Evolutionary conservation across 2,329 filamentous ascomycete genomes (phyloP), one percentile per base, ranked within the genome.

Genomic region (Alternaria alternata): DNA sequence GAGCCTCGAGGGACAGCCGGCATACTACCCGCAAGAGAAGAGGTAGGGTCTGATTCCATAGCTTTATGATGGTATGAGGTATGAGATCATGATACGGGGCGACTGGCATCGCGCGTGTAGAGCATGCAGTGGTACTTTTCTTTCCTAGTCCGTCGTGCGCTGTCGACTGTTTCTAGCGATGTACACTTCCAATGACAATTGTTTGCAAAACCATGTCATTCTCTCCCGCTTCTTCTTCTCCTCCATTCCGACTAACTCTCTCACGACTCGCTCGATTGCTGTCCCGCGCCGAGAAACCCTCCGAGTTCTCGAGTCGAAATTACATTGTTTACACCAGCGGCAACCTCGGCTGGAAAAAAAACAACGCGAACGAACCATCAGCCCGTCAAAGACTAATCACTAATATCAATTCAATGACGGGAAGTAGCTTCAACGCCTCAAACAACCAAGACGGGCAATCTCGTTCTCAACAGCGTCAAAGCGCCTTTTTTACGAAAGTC

Each of bases 21-120:
- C 73, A 7, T 76, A 77, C 49, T 77, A 77, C 38, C 68, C 74
- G 1, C 65, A 67, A 8, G 74, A 78, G 61, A 78, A 78, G 69
- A 66, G 71, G 62, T 76, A 57, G 66, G 20, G 34, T 1, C 5
- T 39, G 39, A 24, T 14, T 5, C 1, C 6, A 42, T 16, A 6
- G 5, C 24, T 53, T 68, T 18, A 72, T 36, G 70, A 73, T 36
- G 61, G 64, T 18, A 72, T 24, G 70, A 73, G 57, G 65, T 54
- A 73, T 51, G 69, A 72, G 32, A 41, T 63, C 61, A 69, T 38
- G 66, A 71, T 53, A 59, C 41, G 39, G 28, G 32, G 41, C 36
- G 14, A 9, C 7, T 26, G 30, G 32, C 41, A 54, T 41, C 36
- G 9, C 36, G 28, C 9, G 28, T 30, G 28, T 9, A 30, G 8